Base-by-base conservation (phyloP, 1,284 basidiomycete genomes). In the Trichosporon coremiiforme region DNA sequence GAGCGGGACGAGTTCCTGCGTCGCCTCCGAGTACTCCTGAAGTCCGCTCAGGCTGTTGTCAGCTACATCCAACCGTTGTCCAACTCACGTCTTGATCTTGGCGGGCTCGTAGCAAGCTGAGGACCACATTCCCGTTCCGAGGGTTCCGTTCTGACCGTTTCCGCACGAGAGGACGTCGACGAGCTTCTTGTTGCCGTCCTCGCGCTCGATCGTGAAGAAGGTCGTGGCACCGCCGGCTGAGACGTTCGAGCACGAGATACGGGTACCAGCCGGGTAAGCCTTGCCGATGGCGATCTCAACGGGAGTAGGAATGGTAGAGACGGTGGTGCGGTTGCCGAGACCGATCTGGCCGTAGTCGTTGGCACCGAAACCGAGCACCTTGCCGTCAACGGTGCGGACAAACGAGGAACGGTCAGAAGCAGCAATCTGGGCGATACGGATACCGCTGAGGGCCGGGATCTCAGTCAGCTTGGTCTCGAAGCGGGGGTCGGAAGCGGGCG, bases 301-400 rank as follows among this genome's bases (percentile, higher is more conserved):
- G 0, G 95, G 95, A 1, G 92, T 87, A 2, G 88, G 89, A 70
- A 98, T 90, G 4, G 88, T 88, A 64, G 92, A 89, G 67, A 92
- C 84, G 5, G 88, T 87, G 17, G 91, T 85, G 68, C 87, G 87
- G 8, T 86, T 83, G 2, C 94, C 94, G 22, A 98, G 85, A 9
- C 94, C 94, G 64, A 94, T 87, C 83, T 95, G 93, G 50, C 93
- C 92, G 74, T 87, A 90, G 73, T 91, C 90, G 79, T 95, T 95
- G 0, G 91, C 91, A 64, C 94, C 94, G 88, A 91, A 95, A 0
- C 90, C 92, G n/a, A 98, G 87, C 3, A 96, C 92, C 60, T 90
- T 86, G 1, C 94, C 94, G 7, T 86, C 85, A 4, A 85, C 77
- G 6, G 93, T 90, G 68, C 89, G 85, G 35, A 87, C 89, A 80